Conservation (phyloP, 192 early-diverging fungal genomes). For the Coemansia biformis region DNA sequence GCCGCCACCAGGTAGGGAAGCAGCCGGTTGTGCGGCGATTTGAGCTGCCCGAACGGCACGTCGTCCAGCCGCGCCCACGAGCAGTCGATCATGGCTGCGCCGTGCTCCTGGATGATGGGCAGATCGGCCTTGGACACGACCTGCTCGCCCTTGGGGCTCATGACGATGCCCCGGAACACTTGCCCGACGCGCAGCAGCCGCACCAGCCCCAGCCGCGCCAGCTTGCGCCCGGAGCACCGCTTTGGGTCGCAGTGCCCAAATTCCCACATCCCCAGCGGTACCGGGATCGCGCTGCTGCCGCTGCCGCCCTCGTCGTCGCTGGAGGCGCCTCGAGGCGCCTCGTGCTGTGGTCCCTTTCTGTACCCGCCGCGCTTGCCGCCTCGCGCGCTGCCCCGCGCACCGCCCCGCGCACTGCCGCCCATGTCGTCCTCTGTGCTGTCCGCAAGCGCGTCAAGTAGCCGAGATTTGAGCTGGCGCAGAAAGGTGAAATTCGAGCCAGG, state of each 20-base stretch:
- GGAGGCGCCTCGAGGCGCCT: too few relatives aligned
- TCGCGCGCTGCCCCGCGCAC: too few relatives aligned
- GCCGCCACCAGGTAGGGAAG: constrained; percentile 93
- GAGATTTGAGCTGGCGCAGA: too few relatives aligned
- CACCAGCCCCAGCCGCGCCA: constrained; percentile 76
- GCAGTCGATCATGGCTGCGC: constrained; percentile 92
- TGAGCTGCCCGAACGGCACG: constrained; percentile 88
- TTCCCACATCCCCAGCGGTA: constrained; percentile 86
- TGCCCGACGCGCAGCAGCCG: constrained; percentile 75
- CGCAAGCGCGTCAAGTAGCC: too few relatives aligned
- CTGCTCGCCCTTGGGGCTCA: constrained; percentile 79
- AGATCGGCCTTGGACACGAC: constrained; percentile 85
- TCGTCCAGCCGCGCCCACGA: constrained; percentile 94
- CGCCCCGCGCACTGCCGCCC: too few relatives aligned
- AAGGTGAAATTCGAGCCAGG: too few relatives aligned
- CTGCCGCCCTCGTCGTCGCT: constrained; percentile 4
- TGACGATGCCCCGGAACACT: constrained; percentile 85
- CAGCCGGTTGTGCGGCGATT: constrained; percentile 77
- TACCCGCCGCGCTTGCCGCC: constrained; percentile 3
- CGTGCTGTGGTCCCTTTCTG: constrained; percentile 10
- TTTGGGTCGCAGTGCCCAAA: constrained; percentile 99
- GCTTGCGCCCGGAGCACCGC: constrained; percentile 88
- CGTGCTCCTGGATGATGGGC: constrained; percentile 66
- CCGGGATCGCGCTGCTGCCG: constrained; percentile 13
- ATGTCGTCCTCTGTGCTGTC: too few relatives aligned